Evolutionary conservation across 345 rosid genomes (phyloP), one percentile per base, ranked within the genome.

Genomic region (Salix arbutifolia): DNA sequence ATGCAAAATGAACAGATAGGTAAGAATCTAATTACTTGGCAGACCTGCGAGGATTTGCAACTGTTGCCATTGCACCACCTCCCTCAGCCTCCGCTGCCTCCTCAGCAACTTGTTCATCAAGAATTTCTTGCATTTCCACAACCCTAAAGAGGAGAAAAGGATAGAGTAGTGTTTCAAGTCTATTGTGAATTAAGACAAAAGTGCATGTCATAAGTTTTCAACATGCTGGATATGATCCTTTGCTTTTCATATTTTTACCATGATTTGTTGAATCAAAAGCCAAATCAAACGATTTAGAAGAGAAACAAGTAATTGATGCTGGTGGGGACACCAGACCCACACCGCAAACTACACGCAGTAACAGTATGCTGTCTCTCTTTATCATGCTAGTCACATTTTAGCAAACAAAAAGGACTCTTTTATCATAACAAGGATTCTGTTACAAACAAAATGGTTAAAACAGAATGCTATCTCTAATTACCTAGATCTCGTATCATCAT

Each of bases 11-110:
- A 31, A 21, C 42, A 68, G 73, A 60, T 25, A 44, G 60, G 6
- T 52, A 35, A 65, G 28, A 56, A 7, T 65, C 75, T 70, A 78
- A 83, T 84, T 89, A 91, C 98, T 89, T 94, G 84, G 95, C 91
- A 86, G 91, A 81, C 87, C 94, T 86, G 30, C 92, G 97, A 79
- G 97, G 97, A 84, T 94, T 96, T 79, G 97, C 92, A 79, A 94
- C 79, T 79, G 94, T 74, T 81, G 97, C 92, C 95, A 96, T 90
- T 58, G 90, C 97, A 77, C 91, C 97, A 35, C 84, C 97, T 73
- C 98, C 99, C 85, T 94, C 99, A 81, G 97, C 99, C 87, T 96
- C 99, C 69, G 99, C 99, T 72, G 97, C 99, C 83, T 96, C 99
- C 85, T 96, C 99, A 71, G 98, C 97, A 78, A 96, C 85, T 84